These are phyloP conservation scores for Chaetomium tenue DNA, from an alignment of 495 filamentous ascomycete genomes.

Conservation along the genomic window DNA sequence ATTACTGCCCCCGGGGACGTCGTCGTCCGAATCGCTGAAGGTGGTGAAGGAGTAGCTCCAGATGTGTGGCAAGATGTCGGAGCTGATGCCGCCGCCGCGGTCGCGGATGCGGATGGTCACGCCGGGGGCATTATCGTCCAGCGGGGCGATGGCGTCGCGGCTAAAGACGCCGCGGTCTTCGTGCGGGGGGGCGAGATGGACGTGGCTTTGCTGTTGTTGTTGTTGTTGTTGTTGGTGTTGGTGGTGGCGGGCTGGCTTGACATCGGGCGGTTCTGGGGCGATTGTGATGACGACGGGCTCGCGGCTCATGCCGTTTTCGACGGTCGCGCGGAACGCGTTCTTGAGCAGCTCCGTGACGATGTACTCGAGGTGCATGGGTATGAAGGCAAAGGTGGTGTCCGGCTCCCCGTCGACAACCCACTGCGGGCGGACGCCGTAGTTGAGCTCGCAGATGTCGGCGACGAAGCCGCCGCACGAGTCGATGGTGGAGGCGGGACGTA, in stretches of 20 bases:
- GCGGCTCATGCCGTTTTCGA: conserved; percentile 73
- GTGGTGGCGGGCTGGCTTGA: neutral
- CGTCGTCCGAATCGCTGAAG: conserved; percentile 67
- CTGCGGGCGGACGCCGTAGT: conserved; percentile 84
- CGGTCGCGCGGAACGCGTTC: conserved; percentile 90
- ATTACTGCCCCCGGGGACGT: conserved; percentile 35
- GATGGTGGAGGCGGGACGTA: conserved; percentile 77
- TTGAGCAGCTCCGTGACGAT: conserved; percentile 95
- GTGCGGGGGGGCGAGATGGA: conserved; percentile 76
- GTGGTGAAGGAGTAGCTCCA: conserved; percentile 98
- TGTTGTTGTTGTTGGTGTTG: conserved; percentile 15
- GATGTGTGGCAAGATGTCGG: conserved; percentile 77
- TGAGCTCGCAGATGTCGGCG: conserved; percentile 91
- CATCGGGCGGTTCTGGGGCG: conserved; percentile 68
- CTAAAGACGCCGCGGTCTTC: conserved; percentile 51
- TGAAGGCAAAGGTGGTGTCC: conserved; percentile 78
- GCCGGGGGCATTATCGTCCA: conserved; percentile 68
- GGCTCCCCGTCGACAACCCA: conserved; percentile 80
- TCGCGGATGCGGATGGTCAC: conserved; percentile 95
- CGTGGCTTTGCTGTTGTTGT: conserved; percentile 44
- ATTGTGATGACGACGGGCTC: conserved; percentile 91
- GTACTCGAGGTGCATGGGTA: conserved; percentile 95
- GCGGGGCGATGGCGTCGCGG: conserved; percentile 50
- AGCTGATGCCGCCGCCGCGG: conserved; percentile 85
- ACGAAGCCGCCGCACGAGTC: conserved; percentile 84